phyloP scores from a whole-genome alignment of 805 yeast species.

The Nakazawaea siamensis region DNA sequence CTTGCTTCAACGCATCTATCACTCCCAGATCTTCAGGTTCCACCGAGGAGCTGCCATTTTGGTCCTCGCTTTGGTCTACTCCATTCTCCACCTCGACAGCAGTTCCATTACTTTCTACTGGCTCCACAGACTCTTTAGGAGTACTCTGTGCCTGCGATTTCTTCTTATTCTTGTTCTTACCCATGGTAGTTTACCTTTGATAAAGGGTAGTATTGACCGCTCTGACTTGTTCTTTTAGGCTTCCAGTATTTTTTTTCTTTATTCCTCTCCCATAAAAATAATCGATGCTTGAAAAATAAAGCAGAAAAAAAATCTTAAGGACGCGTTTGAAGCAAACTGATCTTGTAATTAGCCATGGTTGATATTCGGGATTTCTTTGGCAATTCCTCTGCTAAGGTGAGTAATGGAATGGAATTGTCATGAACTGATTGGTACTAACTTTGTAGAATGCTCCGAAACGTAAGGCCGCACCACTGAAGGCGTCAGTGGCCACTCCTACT shows the following conservation, averaged over 20 bases:
- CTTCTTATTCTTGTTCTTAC: conserved; percentile 15
- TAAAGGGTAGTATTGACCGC: background rate
- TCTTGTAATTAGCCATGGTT: too few species aligned
- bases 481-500: conserved; percentile 1
- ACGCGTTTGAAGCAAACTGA: too few species aligned
- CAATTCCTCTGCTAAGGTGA: conserved; percentile 10
- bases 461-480: background rate
- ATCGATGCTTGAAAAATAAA: background rate
- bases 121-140: background rate
- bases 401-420: conserved; percentile 2
- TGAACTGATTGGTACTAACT: too few species aligned
- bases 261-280: background rate
- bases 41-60: too few species aligned
- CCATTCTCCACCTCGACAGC: too few species aligned
- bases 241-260: background rate
- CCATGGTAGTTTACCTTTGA: background rate
- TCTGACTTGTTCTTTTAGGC: background rate
- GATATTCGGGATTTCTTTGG: conserved; percentile 33
- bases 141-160: too few species aligned
- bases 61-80: too few species aligned
- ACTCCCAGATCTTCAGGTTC: background rate
- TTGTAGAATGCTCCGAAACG: conserved; percentile 3
- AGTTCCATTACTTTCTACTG: too few species aligned
- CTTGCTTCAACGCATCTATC: too few species aligned
- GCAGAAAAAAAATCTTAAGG: too few species aligned